Conservation (phyloP, 2,329 filamentous ascomycete species). For the Stachybotrys echinatus region DNA sequence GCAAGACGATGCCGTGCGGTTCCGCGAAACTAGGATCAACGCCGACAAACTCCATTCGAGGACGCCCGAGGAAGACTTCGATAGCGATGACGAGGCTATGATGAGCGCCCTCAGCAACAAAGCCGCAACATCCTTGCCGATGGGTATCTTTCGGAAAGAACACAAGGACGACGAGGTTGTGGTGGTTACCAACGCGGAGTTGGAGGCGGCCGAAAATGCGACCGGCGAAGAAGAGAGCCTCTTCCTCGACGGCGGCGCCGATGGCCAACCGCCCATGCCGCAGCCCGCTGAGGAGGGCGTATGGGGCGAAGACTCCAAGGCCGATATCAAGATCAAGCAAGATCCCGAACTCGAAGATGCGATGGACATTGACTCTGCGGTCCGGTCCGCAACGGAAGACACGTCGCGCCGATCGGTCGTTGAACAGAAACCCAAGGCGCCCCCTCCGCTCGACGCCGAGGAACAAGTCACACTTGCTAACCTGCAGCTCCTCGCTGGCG, state of each 20-base stretch:
- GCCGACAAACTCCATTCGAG: constrained; percentile 48
- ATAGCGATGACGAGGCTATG: constrained; percentile 39
- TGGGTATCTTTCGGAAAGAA: constrained; percentile 50
- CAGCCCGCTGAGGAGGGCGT: constrained; percentile 32
- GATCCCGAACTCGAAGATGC: constrained; percentile 36
- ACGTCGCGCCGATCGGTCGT: constrained; percentile 16
- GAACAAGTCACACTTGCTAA: constrained; percentile 33
- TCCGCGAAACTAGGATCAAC: constrained; percentile 46
- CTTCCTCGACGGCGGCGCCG: constrained; percentile 34
- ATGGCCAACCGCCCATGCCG: constrained; percentile 16
- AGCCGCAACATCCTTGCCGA: constrained; percentile 37
- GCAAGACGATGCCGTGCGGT: constrained; percentile 21
- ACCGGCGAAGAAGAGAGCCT: constrained; percentile 39
- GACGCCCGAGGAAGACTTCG: constrained; percentile 37
- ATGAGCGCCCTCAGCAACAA: constrained; percentile 25
- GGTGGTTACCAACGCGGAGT: constrained; percentile 52
- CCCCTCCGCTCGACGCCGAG: constrained; percentile 28
- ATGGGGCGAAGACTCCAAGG: constrained; percentile 35
- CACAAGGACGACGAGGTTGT: constrained; percentile 49
- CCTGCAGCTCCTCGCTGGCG: constrained; percentile 34
- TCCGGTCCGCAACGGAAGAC: constrained; percentile 12
- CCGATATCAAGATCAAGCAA: constrained; percentile 34
- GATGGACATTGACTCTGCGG: constrained; percentile 33
- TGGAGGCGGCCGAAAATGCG: constrained; percentile 47
- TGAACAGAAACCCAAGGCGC: constrained; percentile 20